Evolutionary conservation across 106 monocot genomes (phyloP), one percentile per base, ranked within the genome.

Genomic region (Dactylorhiza incarnata): DNA sequence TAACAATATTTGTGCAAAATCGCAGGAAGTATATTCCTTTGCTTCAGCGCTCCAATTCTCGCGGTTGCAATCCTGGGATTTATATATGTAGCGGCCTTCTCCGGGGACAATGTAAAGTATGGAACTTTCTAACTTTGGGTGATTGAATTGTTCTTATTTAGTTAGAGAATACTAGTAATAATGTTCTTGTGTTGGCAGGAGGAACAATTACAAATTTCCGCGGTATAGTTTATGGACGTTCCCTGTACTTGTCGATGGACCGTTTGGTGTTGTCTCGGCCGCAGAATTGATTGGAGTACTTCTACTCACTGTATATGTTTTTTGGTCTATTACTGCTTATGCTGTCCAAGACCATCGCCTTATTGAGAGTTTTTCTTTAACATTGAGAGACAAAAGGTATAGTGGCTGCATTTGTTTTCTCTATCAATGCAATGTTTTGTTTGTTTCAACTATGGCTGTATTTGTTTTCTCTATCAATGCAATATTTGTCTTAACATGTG

Each of bases 241-340:
- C 77, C 95, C 95, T 55, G 78, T 95, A 6, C 75, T 92, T 25
- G 83, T 87, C 7, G 92, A 90, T 52, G 95, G 95, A 45, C 90
- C 92, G 12, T 92, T 95, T 79, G 95, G 95, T 37, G 92, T 95
- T 52, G 87, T 95, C 69, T 92, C 88, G 22, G 95, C 92, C 11
- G 81, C 84, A 71, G 95, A 95, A 71, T 70, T 92, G 49, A 85
- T 95, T 63, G 89, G 92, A 63, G 92, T 95, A 50, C 5, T 85
- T 49, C 76, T 95, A 9, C 90, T 95, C 76, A n/a, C 77, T 61
- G 74, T 65, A 45, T 95, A 86, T 79, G 78, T 92, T 63, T 14
- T 92, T 46, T 92, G 88, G 87, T 20, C 77, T 15, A 65, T 89
- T 50, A 61, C 68, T 76, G 51, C 15, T 69, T 88, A 84, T 73